Conservation (phyloP, 257 asterid genomes). For the Fraxinus cuspidata region DNA sequence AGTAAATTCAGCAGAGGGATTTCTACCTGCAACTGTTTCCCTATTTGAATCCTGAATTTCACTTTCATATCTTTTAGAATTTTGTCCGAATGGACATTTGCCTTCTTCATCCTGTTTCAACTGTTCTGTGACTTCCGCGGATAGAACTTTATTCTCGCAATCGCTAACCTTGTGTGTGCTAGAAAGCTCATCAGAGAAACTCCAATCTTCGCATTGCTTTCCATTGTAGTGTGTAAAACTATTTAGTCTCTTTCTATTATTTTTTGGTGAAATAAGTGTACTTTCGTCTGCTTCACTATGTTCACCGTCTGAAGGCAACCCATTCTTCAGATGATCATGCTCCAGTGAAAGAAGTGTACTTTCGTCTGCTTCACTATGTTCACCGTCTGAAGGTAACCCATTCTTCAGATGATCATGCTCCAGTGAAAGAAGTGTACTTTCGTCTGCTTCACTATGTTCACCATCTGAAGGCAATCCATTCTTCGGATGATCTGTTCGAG, state of each 20-base stretch:
- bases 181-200: constrained; percentile 32
- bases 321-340: background rate
- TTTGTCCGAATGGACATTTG: constrained; percentile 20
- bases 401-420: background rate
- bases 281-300: background rate
- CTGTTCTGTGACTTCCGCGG: constrained; percentile 25
- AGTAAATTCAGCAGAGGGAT: constrained; percentile 26
- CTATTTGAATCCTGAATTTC: constrained; percentile 26
- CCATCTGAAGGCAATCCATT: background rate
- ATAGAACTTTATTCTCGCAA: constrained; percentile 29
- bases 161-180: constrained; percentile 32
- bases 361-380: background rate
- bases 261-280: background rate
- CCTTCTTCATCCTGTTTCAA: constrained; percentile 19
- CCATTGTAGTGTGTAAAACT: background rate
- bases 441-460: background rate
- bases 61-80: constrained; percentile 26
- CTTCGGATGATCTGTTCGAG: background rate
- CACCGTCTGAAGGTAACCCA: background rate
- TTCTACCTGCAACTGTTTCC: constrained; percentile 28
- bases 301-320: background rate
- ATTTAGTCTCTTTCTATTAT: background rate
- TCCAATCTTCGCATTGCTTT: constrained; percentile 31
- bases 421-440: background rate
- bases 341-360: background rate